Evolutionary conservation across 495 filamentous ascomycete species (phyloP), one percentile per base, ranked within the genome.

Genomic region (Xylaria bambusicola): DNA sequence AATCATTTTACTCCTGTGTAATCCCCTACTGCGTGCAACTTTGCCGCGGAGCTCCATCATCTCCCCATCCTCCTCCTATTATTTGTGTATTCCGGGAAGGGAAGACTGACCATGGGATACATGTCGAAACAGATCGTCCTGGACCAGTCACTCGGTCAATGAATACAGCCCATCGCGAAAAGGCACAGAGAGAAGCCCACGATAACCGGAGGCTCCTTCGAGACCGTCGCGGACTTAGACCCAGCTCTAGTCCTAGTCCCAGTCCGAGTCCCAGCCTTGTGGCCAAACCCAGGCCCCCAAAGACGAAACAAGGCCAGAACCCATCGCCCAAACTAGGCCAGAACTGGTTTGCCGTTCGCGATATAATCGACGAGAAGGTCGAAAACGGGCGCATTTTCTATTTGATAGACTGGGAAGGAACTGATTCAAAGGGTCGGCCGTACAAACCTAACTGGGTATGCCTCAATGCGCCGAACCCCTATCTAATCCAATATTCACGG

Each of bases 361-460:
- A 60, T 61, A 77, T 80, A 15, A 48, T 78, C 36, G 70, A 65
- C 36, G 75, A 80, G 70, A 74, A 71, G 56, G 6, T n/a, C 7
- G 49, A 61, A 24, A 56, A 52, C 17, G 68, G 73, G 10, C 66
- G 65, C 47, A 56, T 63, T 29, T 56, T 63, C 9, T 80, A 77
- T 49, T 20, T 63, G 49, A 65, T 78, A 29, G 76, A 79, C 52
- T 79, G 76, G 77, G 72, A 63, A 6, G 66, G 69, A 36, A 63
- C 71, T 50, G 73, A 77, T 50, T 42, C 51, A 13, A 71, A 69
- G 18, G 74, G 76, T 15, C 52, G 70, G 54, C 50, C 23, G 1
- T 74, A 74, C 59, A 26, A 58, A 20, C 74, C 72, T 18, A 71
- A 67, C 47, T 80, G 77, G 77, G 77, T 79, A 76, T 18, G 66